Percentiles rank a stretch among this genome's conserved stretches.
Evolutionary conservation across 176 grass and related monocot genomes (phyloP).

Genomic region (Paspalum notatum): DNA sequence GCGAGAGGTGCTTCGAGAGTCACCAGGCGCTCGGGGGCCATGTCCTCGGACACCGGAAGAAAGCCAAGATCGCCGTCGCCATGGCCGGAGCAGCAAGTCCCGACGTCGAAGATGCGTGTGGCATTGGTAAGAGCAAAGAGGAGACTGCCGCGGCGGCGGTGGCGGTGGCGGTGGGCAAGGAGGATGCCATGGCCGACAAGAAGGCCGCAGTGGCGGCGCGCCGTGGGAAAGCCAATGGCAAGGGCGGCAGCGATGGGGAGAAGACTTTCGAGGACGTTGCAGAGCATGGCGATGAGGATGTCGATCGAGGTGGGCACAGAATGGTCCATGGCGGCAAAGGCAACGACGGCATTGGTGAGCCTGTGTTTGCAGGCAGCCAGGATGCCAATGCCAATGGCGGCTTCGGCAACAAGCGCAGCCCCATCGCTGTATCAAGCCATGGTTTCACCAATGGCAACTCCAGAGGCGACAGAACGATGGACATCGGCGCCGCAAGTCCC

Average conservation of each 20-base stretch:
- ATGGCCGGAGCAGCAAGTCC: background rate
- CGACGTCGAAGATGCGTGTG: background rate
- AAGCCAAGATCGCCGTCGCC: constrained; percentile 27
- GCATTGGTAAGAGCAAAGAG: background rate
- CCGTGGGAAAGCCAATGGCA: background rate
- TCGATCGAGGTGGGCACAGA: background rate
- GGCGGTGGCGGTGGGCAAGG: background rate
- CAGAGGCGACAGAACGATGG: background rate
- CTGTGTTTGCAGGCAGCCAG: background rate
- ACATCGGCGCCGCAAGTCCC: background rate
- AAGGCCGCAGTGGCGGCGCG: background rate
- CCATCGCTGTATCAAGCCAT: background rate
- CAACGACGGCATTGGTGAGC: background rate
- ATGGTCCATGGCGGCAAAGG: background rate
- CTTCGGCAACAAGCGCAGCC: background rate
- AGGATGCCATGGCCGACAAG: background rate
- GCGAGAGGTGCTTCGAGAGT: constrained; percentile 28
- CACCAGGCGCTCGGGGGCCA: constrained; percentile 40
- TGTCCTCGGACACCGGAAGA: constrained; percentile 42
- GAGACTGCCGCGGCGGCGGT: background rate
- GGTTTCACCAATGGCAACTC: background rate
- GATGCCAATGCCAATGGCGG: background rate
- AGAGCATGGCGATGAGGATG: background rate
- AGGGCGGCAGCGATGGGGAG: background rate
- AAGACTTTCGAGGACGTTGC: background rate